Base-by-base conservation (phyloP, 495 filamentous ascomycete species). In the Neurospora sublineolata region DNA sequence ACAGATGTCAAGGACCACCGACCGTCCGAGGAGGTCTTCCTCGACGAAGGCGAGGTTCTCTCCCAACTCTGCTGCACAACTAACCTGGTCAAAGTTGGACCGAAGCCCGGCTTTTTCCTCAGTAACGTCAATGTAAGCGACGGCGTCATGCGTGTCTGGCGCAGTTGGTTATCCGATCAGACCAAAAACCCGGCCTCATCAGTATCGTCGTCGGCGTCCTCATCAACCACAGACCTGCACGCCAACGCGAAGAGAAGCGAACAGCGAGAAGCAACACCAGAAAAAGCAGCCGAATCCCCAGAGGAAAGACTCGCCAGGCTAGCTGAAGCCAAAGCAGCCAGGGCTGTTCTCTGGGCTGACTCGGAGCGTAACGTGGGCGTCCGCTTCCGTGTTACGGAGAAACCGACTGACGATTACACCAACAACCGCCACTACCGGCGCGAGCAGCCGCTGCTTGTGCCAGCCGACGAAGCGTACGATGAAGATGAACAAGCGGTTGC, bases 21-120 rank as follows among this genome's bases (percentile, higher is more conserved):
- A 12, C 84, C 89, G 2, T 85, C 81, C 18, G 86, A 90, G 27
- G 85, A 85, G n/a, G 73, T 94, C 70, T 85, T 82, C 71, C 81
- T 94, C 3, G 92, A 93, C 69, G 84, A 81, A 3, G 83, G 86
- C 74, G 91, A 93, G 79, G 80, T 88, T 37, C 93, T 93, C 77
- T 87, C 89, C 0, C 91, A 94, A 76, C 83, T 93, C 18, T 90
- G 87, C 75, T 85, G 89, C 10, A 78, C 86, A n/a, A 86, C 86
- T 30, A 91, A 89, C 77, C 78, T 94, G 27, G 91, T 92, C 46
- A 90, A 89, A 76, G 76, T 88, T 11, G 86, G 89, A 27, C 87
- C 89, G 8, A 84, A 84, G 75, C 82, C 73, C 72, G 88, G 84
- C 42, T 77, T 87, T 20, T 92, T 89, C 73, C 77, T 86, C 52